Percentiles rank a stretch among this genome's conserved stretches.
Conservation (phyloP, 2,329 filamentous ascomycete species). For the Fusarium sp. region DNA sequence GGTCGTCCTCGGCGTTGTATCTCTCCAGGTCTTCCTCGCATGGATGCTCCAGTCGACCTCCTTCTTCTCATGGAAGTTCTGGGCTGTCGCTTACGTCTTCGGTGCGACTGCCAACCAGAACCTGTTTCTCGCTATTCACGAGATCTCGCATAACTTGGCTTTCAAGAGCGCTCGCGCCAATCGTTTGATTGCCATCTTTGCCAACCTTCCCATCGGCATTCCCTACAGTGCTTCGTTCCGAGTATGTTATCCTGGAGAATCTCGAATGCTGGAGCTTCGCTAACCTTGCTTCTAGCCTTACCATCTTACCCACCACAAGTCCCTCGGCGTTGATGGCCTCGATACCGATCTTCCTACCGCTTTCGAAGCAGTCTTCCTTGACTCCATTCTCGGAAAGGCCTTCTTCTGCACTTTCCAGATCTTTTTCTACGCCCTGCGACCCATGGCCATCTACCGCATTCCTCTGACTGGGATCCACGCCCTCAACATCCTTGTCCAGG, state of each 20-base stretch:
- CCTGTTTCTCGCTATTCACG: slow-evolving; percentile 97
- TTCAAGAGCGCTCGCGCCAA: slow-evolving; percentile 86
- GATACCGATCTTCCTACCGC: slow-evolving; percentile 96
- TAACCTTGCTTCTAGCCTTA: slow-evolving; percentile 73
- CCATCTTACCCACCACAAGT: slow-evolving; percentile 99
- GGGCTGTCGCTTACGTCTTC: slow-evolving; percentile 88
- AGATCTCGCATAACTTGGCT: slow-evolving; percentile 97
- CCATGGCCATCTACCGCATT: slow-evolving; percentile 92
- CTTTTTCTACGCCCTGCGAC: slow-evolving; percentile 96
- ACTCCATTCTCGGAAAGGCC: slow-evolving; percentile 94
- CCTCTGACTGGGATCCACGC: slow-evolving; percentile 88
- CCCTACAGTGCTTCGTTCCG: slow-evolving; percentile 97
- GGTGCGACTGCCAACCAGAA: slow-evolving; percentile 98
- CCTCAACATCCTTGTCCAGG: slow-evolving; percentile 82
- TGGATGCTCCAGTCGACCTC: slow-evolving; percentile 80
- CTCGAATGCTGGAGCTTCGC: slow-evolving; percentile 33
- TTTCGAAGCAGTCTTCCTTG: slow-evolving; percentile 90
- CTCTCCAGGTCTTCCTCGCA: slow-evolving; percentile 82
- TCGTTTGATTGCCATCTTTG: slow-evolving; percentile 88
- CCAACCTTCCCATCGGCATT: slow-evolving; percentile 94
- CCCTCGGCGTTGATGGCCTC: slow-evolving; percentile 92
- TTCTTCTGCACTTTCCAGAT: slow-evolving; percentile 99
- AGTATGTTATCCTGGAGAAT: slow-evolving; percentile 60
- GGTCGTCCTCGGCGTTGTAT: slow-evolving; percentile 85
- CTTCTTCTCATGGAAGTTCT: slow-evolving; percentile 86